Evolutionary conservation across 306 rosid genomes (phyloP), one percentile per base, ranked within the genome.

Genomic region (Cicer bijugum): DNA sequence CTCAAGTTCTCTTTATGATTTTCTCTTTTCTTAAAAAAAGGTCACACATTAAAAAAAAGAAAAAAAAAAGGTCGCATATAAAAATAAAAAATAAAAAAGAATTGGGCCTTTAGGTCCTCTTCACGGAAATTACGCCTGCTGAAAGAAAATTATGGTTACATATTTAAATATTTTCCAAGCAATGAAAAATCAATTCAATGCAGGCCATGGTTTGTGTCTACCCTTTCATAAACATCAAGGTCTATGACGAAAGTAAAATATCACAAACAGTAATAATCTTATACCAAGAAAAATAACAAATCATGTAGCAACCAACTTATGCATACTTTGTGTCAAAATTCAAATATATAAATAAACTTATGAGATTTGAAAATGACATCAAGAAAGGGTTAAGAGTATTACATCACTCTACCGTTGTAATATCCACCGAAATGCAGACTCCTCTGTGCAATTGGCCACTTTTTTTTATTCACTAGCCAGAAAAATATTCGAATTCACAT

Each of bases 181-280:
- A 58, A 35, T 33, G 23, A 38, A 57, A 42, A 42, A 48, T 61
- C 23, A 76, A 56, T 66, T 69, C 28, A 75, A 61, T 71, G 66
- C 75, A 76, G 81, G 62, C 65, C 72, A 19, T 33, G 68, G 20
- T 37, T 39, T 52, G 33, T 7, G 14, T 40, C n/a, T 51, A 69
- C 35, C 80, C 45, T 66, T 76, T 72, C 75, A 60, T 33, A 64
- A 52, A 44, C 75, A 15, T 14, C 20, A 35, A 69, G 52, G 38
- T 59, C 56, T 7, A 16, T 1, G 39, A 67, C 74, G 39, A 35
- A 6, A 38, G 16, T 45, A 68, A 77, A 19, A 43, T 5, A 16
- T 19, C 23, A 20, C 33, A 60, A 46, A 40, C 28, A 1, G 39
- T 77, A 37, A 75, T 40, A 56, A 9, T 44, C 39, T 56, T 45